Base-by-base conservation (phyloP, 345 rosid genomes). In the Murraya koenigii region DNA sequence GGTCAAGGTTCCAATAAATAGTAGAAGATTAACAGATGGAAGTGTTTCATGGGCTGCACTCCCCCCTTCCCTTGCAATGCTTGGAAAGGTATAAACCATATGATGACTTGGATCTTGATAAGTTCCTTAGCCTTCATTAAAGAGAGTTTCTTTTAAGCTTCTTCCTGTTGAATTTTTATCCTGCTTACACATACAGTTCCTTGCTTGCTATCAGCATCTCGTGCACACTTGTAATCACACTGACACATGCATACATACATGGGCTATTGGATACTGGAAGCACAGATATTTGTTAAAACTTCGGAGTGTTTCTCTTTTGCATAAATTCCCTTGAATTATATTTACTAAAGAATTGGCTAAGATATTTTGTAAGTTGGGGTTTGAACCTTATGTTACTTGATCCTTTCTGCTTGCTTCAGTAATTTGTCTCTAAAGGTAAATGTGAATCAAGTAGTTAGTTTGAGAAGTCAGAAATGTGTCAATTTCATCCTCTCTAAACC, bases 31-130 rank as follows among this genome's bases (percentile, higher is more conserved):
- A 82, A 90, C 90, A 11, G 92, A 92, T 67, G 90, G 88, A 74
- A 88, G 75, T 84, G 81, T 92, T 82, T 82, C 94, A 49, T 94
- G 99, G 98, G 66, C 71, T 82, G 82, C 94, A 6, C 95, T 94
- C 28, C 95, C 99, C 35, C 84, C 93, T 30, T 90, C 98, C 71
- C 91, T 96, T 84, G 84, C 95, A 28, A 90, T 83, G 87, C 92
- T 94, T 41, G 99, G 99, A 79, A 95, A 90, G 97, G 99, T 96
- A 88, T 77, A 71, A 7, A 72, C 44, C 71, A 70, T 49, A 4
- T 70, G 62, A 38, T 66, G 71, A 69, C 44, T 61, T 70, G 80
- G 59, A 71, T 85, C 61, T 71, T 67, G 70, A 82, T 69, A 44
- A 66, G 55, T 47, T 70, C 44, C 66, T 55, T 30, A 20, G 65